phyloP scores from a whole-genome alignment of 2,329 filamentous ascomycete species.

The Colletotrichum sp. region DNA sequence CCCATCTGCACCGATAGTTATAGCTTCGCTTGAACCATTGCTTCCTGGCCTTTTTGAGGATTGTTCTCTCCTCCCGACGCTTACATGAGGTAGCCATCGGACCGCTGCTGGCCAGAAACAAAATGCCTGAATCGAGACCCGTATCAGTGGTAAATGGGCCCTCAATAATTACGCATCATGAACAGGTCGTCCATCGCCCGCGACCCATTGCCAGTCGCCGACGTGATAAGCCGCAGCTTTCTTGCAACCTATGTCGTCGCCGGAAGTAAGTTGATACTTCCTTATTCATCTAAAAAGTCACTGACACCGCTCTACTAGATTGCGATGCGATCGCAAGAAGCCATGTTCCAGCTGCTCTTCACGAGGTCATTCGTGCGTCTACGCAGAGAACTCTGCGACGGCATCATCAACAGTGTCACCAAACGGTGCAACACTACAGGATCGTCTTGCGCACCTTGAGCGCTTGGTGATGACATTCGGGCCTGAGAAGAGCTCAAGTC shows the following conservation, averaged over 20 bases:
- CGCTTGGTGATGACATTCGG: constrained; percentile 29
- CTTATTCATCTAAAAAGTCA: too few relatives aligned
- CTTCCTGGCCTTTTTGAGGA: not conserved
- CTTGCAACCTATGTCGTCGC: constrained; percentile 37
- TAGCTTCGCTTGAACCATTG: not conserved
- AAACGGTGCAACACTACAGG: not conserved
- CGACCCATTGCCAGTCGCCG: constrained; percentile 25
- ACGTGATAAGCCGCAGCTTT: constrained; percentile 37
- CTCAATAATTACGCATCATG: not conserved
- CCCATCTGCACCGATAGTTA: not conserved
- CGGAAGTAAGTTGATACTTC: constrained; percentile 33
- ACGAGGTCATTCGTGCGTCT: constrained; percentile 16
- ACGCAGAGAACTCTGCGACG: constrained; percentile 24
- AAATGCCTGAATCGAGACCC: not conserved
- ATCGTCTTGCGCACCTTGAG: constrained; percentile 35
- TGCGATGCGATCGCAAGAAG: constrained; percentile 28
- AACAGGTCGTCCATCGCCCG: not conserved
- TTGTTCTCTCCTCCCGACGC: not conserved
- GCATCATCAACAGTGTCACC: fast-evolving
- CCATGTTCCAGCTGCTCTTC: constrained; percentile 27
- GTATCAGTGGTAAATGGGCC: not conserved
- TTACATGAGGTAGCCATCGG: not conserved
- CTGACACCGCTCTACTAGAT: not conserved
- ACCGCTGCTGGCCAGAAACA: not conserved
- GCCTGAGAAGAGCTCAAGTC: fast-evolving